A percentile compares a stretch with the other conserved stretches of the same genome.
Conservation (phyloP, 768 basidiomycete species). For the Tephrocybe sp. region DNA sequence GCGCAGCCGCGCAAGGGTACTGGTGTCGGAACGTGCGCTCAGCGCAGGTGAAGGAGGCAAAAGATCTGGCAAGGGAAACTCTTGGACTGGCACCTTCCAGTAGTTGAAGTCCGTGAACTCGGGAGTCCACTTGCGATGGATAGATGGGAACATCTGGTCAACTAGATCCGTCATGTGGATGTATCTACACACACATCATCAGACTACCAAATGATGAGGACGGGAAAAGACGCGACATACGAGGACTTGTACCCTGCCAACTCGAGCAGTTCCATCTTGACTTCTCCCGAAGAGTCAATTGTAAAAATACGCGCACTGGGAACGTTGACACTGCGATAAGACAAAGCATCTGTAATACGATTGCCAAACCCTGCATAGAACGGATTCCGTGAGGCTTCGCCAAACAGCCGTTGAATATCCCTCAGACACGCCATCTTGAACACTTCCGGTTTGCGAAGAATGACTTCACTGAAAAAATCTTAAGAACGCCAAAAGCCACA, state of each 20-base stretch:
- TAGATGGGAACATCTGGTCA: slow-evolving; percentile 98
- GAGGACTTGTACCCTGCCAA: slow-evolving; percentile 96
- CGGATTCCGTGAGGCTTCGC: slow-evolving; percentile 63
- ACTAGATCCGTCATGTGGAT: slow-evolving; percentile 99
- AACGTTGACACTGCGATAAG: slow-evolving; percentile 94
- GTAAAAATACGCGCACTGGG: slow-evolving; percentile 96
- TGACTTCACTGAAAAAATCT: slow-evolving; percentile 72
- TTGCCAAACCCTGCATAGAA: slow-evolving; percentile 99
- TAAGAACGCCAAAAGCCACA: not conserved
- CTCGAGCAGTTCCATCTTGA: slow-evolving; percentile 96
- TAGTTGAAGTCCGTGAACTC: slow-evolving; percentile 98
- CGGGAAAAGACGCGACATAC: slow-evolving; percentile 32
- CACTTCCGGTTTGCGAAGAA: slow-evolving; percentile 98
- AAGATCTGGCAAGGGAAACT: slow-evolving; percentile 76
- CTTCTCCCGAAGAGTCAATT: slow-evolving; percentile 91
- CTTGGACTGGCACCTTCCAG: slow-evolving; percentile 83
- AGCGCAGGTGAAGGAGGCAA: slow-evolving; percentile 90
- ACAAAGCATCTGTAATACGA: slow-evolving; percentile 95
- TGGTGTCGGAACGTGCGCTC: slow-evolving; percentile 88
- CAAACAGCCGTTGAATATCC: slow-evolving; percentile 91
- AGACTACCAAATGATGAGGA: not conserved
- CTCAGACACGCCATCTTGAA: slow-evolving; percentile 99
- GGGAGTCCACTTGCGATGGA: slow-evolving; percentile 81
- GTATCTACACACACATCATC: slow-evolving; percentile 51
- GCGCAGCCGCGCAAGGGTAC: slow-evolving; percentile 68